Conservation (phyloP, 306 rosid species). For the Crotalaria pallida region DNA sequence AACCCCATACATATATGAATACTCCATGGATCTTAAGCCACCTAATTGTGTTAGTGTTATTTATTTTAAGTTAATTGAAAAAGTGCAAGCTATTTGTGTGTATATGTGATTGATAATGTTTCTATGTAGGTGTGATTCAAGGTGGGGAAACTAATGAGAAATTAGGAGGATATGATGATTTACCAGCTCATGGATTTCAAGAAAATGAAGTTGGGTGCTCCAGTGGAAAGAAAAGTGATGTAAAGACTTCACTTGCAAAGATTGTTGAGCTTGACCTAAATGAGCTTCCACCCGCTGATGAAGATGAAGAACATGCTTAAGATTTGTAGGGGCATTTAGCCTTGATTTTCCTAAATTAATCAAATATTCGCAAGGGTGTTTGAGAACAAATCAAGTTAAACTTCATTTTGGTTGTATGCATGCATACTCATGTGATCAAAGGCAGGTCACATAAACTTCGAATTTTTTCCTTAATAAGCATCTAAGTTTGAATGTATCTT, state of each 20-base stretch:
- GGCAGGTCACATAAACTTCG: neutral
- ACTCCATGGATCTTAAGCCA: too few species aligned
- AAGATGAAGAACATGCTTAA: neutral
- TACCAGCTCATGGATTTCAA: neutral
- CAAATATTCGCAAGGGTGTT: neutral
- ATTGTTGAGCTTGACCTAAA: constrained; percentile 19
- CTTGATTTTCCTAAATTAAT: neutral
- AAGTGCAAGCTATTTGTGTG: too few species aligned
- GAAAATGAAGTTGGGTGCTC: neutral
- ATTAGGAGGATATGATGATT: neutral
- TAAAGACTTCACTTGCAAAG: neutral
- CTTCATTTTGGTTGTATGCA: neutral
- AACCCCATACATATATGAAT: too few species aligned
- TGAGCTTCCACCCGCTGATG: neutral
- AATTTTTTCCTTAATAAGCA: neutral
- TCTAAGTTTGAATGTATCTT: neutral
- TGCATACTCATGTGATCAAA: neutral
- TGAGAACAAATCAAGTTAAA: neutral
- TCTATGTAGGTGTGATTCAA: neutral
- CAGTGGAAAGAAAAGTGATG: neutral
- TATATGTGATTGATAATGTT: too few species aligned
- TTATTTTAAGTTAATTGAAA: too few species aligned
- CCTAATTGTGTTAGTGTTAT: too few species aligned
- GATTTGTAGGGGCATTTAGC: neutral
- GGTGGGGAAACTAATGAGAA: neutral